Percentiles rank a stretch among this genome's conserved stretches.
These are phyloP conservation scores for Casuarina equisetifolia DNA, from an alignment of 306 rosid genomes.

Conservation along the genomic window DNA sequence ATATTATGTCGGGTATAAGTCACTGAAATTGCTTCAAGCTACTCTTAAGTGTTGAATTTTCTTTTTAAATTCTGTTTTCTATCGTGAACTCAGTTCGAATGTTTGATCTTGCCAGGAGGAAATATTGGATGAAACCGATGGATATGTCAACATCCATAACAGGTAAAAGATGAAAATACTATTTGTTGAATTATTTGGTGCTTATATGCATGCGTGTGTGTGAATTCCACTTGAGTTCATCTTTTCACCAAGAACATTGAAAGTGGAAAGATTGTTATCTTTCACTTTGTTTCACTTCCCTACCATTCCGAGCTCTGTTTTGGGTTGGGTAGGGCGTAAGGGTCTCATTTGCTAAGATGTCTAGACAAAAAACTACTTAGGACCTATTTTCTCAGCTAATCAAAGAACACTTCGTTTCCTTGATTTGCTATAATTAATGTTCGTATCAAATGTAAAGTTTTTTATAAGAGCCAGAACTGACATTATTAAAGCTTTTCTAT, in stretches of 20 bases:
- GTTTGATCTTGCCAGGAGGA: constrained; percentile 75
- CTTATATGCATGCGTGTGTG: not conserved
- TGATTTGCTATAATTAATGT: not conserved
- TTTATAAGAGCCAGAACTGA: not conserved
- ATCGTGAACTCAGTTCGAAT: constrained; percentile 26
- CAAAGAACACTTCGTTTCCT: not conserved
- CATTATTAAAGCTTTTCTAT: not conserved
- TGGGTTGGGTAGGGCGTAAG: not conserved
- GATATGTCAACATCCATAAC: constrained; percentile 91
- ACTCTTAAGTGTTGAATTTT: not conserved
- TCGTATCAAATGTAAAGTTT: not conserved
- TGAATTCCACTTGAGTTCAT: constrained; percentile 9
- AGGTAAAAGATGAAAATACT: constrained; percentile 52
- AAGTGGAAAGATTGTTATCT: not conserved
- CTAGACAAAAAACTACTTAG: not conserved
- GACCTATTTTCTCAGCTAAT: not conserved
- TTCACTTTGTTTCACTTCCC: not conserved
- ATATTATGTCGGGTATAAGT: constrained; percentile 3
- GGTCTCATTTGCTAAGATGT: not conserved
- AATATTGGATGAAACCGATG: constrained; percentile 98
- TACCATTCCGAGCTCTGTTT: not conserved
- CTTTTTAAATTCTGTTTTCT: constrained; percentile 16
- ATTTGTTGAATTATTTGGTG: constrained; percentile 5
- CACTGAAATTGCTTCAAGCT: constrained; percentile 20
- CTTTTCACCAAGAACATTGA: not conserved